These are phyloP conservation scores for Neonothopanus nambi DNA, from an alignment of 1,284 basidiomycete species.

Conservation along the genomic window DNA sequence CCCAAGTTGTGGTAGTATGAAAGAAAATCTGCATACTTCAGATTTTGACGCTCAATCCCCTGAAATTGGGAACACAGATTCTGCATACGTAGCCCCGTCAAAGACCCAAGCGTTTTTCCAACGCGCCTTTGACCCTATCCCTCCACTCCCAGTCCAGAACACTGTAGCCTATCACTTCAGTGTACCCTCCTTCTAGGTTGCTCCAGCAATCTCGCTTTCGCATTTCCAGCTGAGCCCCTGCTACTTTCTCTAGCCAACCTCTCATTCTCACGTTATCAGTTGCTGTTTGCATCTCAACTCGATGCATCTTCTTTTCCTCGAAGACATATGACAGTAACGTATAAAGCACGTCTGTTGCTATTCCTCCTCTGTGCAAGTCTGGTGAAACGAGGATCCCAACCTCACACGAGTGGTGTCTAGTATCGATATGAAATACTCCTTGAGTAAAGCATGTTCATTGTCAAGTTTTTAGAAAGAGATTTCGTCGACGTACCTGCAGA, in stretches of 20 bases:
- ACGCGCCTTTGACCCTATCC: slow-evolving; percentile 10
- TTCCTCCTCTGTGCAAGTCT: slow-evolving; percentile 8
- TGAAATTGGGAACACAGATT: not conserved
- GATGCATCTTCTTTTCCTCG: slow-evolving; percentile 6
- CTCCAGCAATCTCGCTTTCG: slow-evolving; percentile 13
- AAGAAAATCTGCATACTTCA: not conserved
- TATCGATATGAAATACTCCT: slow-evolving; percentile 19
- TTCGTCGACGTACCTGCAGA: not conserved
- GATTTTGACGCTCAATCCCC: not conserved
- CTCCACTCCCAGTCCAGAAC: slow-evolving; percentile 18
- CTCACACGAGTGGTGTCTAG: slow-evolving; percentile 8
- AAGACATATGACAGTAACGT: slow-evolving; percentile 14
- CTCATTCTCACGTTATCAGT: slow-evolving; percentile 15
- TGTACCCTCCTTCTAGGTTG: slow-evolving; percentile 10
- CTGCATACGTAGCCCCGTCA: too few species aligned
- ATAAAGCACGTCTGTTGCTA: slow-evolving; percentile 15
- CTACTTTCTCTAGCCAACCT: slow-evolving; percentile 17
- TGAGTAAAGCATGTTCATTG: not conserved
- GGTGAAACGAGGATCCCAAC: slow-evolving; percentile 13
- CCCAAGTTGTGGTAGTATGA: not conserved
- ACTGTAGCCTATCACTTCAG: slow-evolving; percentile 16
- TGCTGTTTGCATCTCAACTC: slow-evolving; percentile 14
- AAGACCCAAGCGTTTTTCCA: slow-evolving; percentile 14
- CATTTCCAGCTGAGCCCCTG: slow-evolving; percentile 14
- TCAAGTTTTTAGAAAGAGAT: not conserved